These are phyloP conservation scores for Fusarium musae DNA, from an alignment of 2,329 filamentous ascomycete genomes.

Conservation along the genomic window DNA sequence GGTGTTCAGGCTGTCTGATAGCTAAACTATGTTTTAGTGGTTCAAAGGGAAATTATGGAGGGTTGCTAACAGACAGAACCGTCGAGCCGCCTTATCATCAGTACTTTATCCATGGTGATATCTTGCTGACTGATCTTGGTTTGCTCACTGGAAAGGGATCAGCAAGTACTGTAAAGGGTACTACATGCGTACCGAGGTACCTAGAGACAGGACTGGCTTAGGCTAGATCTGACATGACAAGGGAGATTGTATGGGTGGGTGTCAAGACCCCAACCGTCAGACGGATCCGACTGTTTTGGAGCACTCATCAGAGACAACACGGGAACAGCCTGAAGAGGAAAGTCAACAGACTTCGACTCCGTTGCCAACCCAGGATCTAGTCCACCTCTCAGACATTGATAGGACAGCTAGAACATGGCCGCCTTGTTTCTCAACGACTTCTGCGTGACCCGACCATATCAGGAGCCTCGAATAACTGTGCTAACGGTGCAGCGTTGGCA, in stretches of 20 bases:
- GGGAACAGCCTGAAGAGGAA: conserved; percentile 23
- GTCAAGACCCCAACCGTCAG: neutral
- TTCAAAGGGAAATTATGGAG: conserved; percentile 38
- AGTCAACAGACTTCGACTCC: conserved; percentile 6
- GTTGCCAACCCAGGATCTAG: conserved; percentile 8
- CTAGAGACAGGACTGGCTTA: too few relatives aligned
- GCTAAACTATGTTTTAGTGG: conserved; percentile 22
- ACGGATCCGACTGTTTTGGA: conserved; percentile 2
- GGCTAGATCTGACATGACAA: conserved; percentile 5
- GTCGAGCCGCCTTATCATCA: conserved; percentile 34
- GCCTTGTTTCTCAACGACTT: neutral
- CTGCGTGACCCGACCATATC: neutral
- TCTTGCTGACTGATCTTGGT: neutral
- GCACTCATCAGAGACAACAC: neutral
- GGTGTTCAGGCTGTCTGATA: conserved; percentile 11
- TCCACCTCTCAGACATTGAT: neutral
- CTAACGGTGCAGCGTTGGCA: conserved; percentile 15
- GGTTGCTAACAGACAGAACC: conserved; percentile 11
- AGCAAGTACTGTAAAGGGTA: neutral
- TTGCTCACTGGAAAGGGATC: neutral
- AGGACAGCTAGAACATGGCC: neutral
- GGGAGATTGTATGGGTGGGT: neutral
- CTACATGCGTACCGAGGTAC: neutral
- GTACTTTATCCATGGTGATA: neutral
- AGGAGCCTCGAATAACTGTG: neutral